Evolutionary conservation across 306 rosid species (phyloP).

Genomic region (Casuarina glauca): DNA sequence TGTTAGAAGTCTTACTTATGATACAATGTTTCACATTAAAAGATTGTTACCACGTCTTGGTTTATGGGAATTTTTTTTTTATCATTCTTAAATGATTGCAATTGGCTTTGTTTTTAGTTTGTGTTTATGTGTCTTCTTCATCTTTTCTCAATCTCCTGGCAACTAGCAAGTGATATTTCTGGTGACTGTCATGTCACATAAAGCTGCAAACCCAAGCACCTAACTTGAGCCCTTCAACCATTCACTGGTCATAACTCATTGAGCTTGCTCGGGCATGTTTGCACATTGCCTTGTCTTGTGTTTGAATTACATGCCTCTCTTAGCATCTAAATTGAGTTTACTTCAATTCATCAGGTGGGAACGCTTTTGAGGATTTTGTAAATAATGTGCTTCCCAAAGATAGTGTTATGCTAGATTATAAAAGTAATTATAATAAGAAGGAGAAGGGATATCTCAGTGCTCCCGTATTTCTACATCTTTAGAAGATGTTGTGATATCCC

Average conservation of each 20-base stretch:
- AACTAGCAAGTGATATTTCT: background rate
- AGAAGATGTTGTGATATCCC: background rate
- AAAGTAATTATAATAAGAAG: too few species aligned
- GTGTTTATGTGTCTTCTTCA: fast-evolving
- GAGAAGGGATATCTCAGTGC: background rate
- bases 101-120: background rate
- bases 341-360: background rate
- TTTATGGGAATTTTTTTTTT: background rate
- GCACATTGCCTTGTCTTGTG: background rate
- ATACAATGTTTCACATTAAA: background rate
- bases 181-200: background rate
- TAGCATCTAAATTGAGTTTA: background rate
- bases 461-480: background rate
- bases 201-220: background rate
- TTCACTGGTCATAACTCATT: background rate
- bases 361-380: constrained; percentile 2
- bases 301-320: background rate
- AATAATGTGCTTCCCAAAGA: background rate
- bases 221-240: background rate
- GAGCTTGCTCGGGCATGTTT: background rate
- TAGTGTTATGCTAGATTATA: background rate
- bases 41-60: background rate
- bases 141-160: background rate
- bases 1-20: constrained; percentile 27
- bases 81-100: background rate